These are phyloP conservation scores for Helianthus tuberosus DNA, from an alignment of 129 eudicot genomes.

Conservation along the genomic window DNA sequence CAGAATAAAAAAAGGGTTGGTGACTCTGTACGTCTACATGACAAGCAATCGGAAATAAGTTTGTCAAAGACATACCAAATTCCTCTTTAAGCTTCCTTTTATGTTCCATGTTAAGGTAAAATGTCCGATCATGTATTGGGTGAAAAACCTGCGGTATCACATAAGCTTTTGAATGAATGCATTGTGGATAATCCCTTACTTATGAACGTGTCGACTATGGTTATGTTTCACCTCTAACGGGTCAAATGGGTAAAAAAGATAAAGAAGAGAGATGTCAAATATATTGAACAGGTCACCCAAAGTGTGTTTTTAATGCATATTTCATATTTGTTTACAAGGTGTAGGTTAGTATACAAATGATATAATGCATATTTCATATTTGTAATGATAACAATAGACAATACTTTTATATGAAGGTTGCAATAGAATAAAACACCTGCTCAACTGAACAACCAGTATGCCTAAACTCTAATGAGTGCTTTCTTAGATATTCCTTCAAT, in stretches of 20 bases:
- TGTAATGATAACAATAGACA: not conserved
- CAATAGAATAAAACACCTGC: conserved; percentile 30
- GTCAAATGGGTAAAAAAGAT: no score
- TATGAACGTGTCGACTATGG: no score
- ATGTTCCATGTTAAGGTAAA: conserved; percentile 50
- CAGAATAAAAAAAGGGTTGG: not conserved
- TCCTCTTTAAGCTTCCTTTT: conserved; percentile 60
- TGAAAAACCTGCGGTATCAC: conserved; percentile 47
- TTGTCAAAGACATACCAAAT: conserved; percentile 30
- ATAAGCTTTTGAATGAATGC: not conserved
- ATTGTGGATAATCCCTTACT: no score
- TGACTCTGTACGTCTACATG: not conserved
- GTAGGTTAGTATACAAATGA: no score
- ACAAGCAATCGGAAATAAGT: conserved; percentile 5
- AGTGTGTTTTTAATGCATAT: no score
- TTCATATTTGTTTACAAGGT: no score
- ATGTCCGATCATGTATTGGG: conserved; percentile 56
- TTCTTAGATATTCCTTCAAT: conserved; percentile 26
- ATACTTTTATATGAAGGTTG: no score
- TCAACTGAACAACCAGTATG: conserved; percentile 32
- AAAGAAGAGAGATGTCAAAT: no score
- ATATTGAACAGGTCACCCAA: no score
- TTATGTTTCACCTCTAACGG: no score
- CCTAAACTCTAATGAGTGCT: conserved; percentile 41
- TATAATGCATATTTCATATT: no score